Evolutionary conservation across 345 rosid species (phyloP).

Genomic region (Heritiera littoralis): DNA sequence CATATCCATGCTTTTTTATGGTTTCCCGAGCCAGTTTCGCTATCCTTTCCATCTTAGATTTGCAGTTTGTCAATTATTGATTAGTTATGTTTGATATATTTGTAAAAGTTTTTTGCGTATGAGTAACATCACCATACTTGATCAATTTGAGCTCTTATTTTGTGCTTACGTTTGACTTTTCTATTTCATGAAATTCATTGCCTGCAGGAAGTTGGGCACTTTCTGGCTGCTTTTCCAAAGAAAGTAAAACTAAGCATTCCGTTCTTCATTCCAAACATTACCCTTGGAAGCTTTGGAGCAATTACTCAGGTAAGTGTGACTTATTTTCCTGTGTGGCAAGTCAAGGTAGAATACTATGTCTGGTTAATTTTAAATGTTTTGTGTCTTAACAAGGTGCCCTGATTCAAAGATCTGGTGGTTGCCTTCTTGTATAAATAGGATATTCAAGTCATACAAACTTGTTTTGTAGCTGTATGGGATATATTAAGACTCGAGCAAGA

Average conservation of each 20-base stretch:
- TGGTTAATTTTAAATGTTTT: conserved; percentile 11
- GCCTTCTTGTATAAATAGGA: conserved; percentile 4
- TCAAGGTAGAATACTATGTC: conserved; percentile 16
- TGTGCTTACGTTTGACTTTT: background rate
- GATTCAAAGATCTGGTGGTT: background rate
- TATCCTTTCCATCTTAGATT: background rate
- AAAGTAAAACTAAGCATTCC: conserved; percentile 94
- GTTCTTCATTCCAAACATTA: conserved; percentile 87
- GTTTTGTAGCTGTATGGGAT: background rate
- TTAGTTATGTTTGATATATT: background rate
- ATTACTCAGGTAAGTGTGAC: conserved; percentile 71
- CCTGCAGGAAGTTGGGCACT: conserved; percentile 85
- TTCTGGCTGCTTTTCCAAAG: conserved; percentile 88
- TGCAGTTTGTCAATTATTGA: background rate
- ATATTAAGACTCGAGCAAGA: conserved; percentile 2
- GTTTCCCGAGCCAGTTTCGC: background rate
- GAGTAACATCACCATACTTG: background rate
- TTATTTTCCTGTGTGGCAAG: conserved; percentile 8
- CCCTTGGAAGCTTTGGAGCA: conserved; percentile 98
- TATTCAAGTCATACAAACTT: background rate
- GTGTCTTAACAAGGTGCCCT: background rate
- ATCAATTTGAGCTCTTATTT: background rate
- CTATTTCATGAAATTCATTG: conserved; percentile 25
- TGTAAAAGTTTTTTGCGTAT: background rate
- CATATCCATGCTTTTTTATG: background rate